Base-by-base conservation (phyloP, 169 alveolate species). In the Amoebophrya sp. region DNA sequence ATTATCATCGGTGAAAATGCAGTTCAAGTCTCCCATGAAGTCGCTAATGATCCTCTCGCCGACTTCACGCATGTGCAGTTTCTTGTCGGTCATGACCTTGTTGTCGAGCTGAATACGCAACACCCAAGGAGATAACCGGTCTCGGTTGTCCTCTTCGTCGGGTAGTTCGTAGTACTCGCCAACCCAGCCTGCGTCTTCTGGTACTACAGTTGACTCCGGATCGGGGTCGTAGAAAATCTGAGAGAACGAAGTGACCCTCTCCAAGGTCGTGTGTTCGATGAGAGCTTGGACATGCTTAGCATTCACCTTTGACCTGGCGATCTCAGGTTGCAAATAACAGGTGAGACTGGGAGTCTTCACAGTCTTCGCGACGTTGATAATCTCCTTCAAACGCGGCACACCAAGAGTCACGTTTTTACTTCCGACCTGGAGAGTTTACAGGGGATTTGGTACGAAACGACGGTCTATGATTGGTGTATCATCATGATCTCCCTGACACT, bases 371-470 rank as follows among this genome's bases (percentile, higher is more conserved):
- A 99, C 99, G 95, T 99, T 98, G 92, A 99, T 98, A 90, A 99
- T 95, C 97, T 99, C 99, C 96, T 98, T 98, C 91, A 98, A 96
- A 93, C 99, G 98, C 0, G 99, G 99, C n/a, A 98, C 99, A 91
- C 99, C 99, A 91, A 99, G 96, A 34, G 99, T 99, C 78, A 99
- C 99, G 96, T 99, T 99, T 95, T 99, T 98, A 77, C 99, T 97
- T 40, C 99, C 98, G 41, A 98, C 90, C 65, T 47, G 65, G 6
- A 12, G 65, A 47, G 65, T 12, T n/a, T n/a, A n/a, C n/a, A n/a
- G n/a, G n/a, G n/a, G n/a, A n/a, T n/a, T n/a, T n/a, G n/a, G n/a
- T n/a, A n/a, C n/a, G n/a, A n/a, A n/a, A n/a, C n/a, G n/a, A n/a
- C n/a, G n/a, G n/a, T n/a, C n/a, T n/a, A n/a, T n/a, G n/a, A n/a